These are phyloP conservation scores for Syzygium malaccense DNA, from an alignment of 441 rosid species.

Conservation along the genomic window DNA sequence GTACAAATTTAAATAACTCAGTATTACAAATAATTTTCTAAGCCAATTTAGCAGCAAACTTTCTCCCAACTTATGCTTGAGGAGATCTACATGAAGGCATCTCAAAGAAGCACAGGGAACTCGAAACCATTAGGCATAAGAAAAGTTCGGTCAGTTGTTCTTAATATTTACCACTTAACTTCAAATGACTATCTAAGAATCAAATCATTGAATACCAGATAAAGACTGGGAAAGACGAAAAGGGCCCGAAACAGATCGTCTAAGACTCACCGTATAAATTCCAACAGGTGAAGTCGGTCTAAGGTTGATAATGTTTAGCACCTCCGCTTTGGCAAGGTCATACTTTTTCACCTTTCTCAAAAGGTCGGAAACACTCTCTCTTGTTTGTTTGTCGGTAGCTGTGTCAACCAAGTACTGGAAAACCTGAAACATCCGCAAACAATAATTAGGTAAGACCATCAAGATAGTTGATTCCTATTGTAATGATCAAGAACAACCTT, in stretches of 20 bases:
- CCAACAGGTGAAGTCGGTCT: slow-evolving; percentile 50
- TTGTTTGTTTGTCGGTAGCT: slow-evolving; percentile 52
- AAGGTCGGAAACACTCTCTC: slow-evolving; percentile 40
- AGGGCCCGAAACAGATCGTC: neutral
- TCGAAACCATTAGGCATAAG: neutral
- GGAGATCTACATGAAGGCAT: neutral
- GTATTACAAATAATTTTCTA: neutral
- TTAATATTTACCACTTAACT: neutral
- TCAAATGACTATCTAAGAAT: neutral
- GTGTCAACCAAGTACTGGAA: slow-evolving; percentile 63
- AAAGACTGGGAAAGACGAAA: neutral
- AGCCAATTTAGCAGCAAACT: neutral
- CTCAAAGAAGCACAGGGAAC: neutral
- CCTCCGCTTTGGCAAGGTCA: slow-evolving; percentile 73
- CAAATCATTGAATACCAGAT: neutral
- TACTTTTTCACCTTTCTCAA: slow-evolving; percentile 44
- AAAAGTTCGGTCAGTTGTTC: neutral
- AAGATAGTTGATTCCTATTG: neutral
- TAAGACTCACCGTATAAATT: slow-evolving; percentile 34
- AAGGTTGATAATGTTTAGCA: slow-evolving; percentile 62
- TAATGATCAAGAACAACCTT: slow-evolving; percentile 30
- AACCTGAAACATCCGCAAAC: slow-evolving; percentile 32
- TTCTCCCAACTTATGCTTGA: neutral
- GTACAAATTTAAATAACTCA: neutral
- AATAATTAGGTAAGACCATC: neutral